Base-by-base conservation (phyloP, 345 rosid genomes). In the Firmiana major region DNA sequence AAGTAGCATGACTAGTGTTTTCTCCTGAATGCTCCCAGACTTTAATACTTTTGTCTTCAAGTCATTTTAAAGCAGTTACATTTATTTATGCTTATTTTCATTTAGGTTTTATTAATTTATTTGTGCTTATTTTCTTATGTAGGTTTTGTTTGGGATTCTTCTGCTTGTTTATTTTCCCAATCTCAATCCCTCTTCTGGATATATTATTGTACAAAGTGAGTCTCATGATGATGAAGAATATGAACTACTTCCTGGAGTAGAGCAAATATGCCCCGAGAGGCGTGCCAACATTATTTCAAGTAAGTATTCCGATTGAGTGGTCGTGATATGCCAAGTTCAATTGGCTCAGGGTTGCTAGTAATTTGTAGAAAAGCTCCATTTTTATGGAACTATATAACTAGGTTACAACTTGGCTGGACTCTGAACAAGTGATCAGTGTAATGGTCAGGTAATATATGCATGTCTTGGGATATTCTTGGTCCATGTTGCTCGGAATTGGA, bases 111-210 rank as follows among this genome's bases (percentile, higher is more conserved):
- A n/a, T n/a, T 5, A 21, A 22, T 60, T 34, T 64, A 22, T 31
- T 21, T 77, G 31, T 68, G 67, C 46, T 54, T 62, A 34, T 74
- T 76, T 76, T 76, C 31, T 83, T 24, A 49, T 85, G 77, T 77
- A 96, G 98, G 91, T 83, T 82, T 77, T 93, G 63, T 93, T 89
- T 76, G 99, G 97, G 80, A 66, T 87, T 75, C 91, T 93, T 82
- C 85, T 93, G 60, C 85, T 91, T 74, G 77, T 86, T 74, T 83
- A 96, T 83, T 76, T 96, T 73, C 98, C 99, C 0, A 79, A 85
- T 74, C 83, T 92, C 84, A 88, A 87, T 82, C 90, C 93, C 71
- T 87, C 78, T 53, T 94, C 92, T 26, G 97, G 92, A 57, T 93
- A 96, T 85, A 77, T 76, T 6, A 75, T 81, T 66, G 62, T 90